phyloP scores from a whole-genome alignment of 1,284 basidiomycete species.

The Ganoderma resinaceum region DNA sequence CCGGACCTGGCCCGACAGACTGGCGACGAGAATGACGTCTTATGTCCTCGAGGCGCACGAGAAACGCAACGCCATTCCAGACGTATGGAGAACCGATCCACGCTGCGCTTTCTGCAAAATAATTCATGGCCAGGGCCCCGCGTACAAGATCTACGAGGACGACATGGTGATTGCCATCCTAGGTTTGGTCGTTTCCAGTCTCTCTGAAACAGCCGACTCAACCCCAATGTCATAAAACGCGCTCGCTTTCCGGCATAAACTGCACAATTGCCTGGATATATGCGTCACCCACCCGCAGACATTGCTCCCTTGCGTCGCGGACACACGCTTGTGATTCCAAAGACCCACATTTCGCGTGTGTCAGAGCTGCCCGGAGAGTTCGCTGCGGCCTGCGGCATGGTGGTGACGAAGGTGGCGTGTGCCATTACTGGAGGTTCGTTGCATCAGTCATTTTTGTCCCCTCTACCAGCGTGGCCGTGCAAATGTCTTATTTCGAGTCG shows the following conservation, averaged over 20 bases:
- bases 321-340: conserved; percentile 75
- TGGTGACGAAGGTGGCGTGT: conserved; percentile 64
- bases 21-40: conserved; percentile 61
- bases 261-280: background rate
- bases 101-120: conserved; percentile 73
- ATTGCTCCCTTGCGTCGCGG: conserved; percentile 74
- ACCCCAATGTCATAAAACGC: background rate
- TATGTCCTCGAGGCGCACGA: conserved; percentile 74
- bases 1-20: background rate
- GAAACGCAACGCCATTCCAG: conserved; percentile 45
- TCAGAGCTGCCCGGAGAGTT: conserved; percentile 71
- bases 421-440: conserved; percentile 65
- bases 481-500: background rate
- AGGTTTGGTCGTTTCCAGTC: conserved; percentile 52
- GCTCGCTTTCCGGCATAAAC: background rate
- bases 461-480: too few relatives aligned
- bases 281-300: conserved; percentile 47
- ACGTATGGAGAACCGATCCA: conserved; percentile 53
- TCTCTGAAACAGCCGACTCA: conserved; percentile 13
- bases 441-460: background rate
- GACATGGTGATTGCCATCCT: conserved; percentile 74
- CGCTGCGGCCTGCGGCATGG: conserved; percentile 63
- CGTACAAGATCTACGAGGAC: conserved; percentile 65
- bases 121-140: conserved; percentile 52
- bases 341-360: conserved; percentile 62